Evolutionary conservation across 1,139 yeast species (phyloP).

Genomic region (Diutina sp.): DNA sequence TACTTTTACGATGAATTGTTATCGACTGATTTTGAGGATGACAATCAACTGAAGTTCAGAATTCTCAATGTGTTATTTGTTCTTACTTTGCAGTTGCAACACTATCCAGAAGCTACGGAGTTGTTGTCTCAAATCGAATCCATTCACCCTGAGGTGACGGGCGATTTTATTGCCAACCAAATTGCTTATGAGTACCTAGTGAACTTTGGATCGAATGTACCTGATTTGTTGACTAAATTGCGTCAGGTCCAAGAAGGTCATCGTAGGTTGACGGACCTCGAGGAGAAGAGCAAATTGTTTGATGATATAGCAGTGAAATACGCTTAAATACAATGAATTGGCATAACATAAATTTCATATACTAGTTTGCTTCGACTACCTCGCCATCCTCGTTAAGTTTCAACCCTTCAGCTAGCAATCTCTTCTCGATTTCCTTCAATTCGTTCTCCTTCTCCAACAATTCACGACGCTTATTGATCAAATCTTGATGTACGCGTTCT

Average conservation of each 20-base stretch:
- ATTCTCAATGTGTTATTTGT: constrained; percentile 26
- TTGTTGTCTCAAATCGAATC: constrained; percentile 29
- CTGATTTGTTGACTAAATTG: constrained; percentile 27
- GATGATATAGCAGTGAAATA: constrained; percentile 48
- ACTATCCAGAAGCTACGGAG: constrained; percentile 34
- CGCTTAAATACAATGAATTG: constrained; percentile 4
- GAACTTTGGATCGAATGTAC: constrained; percentile 30
- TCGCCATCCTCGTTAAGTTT: constrained; percentile 30
- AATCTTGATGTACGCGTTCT: constrained; percentile 82
- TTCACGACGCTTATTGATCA: constrained; percentile 73
- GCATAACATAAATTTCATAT: neutral
- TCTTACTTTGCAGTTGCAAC: constrained; percentile 32
- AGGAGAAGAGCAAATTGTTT: constrained; percentile 40
- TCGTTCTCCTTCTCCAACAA: constrained; percentile 82
- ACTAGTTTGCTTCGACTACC: constrained; percentile 11
- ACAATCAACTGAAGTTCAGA: constrained; percentile 22
- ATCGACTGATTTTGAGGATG: constrained; percentile 30
- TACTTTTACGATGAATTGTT: constrained; percentile 67
- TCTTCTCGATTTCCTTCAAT: constrained; percentile 67
- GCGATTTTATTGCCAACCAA: constrained; percentile 46
- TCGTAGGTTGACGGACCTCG: constrained; percentile 35
- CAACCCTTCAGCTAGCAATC: constrained; percentile 49
- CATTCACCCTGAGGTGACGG: constrained; percentile 19
- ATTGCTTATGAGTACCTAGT: constrained; percentile 39
- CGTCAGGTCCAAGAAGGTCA: constrained; percentile 33